Evolutionary conservation across 2,329 filamentous ascomycete species (phyloP), one percentile per base, ranked within the genome.

Genomic region (Penicillium sp.): DNA sequence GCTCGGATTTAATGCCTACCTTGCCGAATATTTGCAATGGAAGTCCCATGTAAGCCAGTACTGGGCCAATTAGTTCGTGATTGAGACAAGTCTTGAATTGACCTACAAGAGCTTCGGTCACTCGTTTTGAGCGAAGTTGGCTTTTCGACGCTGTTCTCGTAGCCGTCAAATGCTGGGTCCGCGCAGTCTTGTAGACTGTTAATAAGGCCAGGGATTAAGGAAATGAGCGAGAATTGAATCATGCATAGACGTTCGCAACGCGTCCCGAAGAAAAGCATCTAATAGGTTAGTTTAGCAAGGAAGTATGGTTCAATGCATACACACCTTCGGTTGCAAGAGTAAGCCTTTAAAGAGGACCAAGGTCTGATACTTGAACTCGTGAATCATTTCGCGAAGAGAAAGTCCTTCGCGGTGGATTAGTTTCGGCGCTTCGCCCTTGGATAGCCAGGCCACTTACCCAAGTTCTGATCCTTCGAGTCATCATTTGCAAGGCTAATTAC

Each of bases 241-340:
- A 96, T 94, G 75, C 92, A 98, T 51, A 98, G 71, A 48, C 85
- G 78, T 65, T 98, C 92, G 65, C 92, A 96, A 54, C 88, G 81
- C n/a, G 90, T 88, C 45, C 92, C 89, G 56, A 96, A 98, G 70
- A 98, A 96, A 37, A 98, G 80, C 84, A 96, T 96, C 89, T 95
- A 52, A 0, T 17, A 22, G 3, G 8, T 10, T 57, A 22, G 41
- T 30, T 11, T 18, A 15, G 6, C 13, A 30, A 6, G 35, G 16
- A 4, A 32, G 7, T 12, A 33, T 30, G 37, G 12, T 11, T 27
- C 25, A 15, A 14, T 30, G 9, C 34, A 11, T 6, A 16, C 40
- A 32, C 62, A 94, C 89, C 80, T 96, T 98, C 37, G 88, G 90
- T 63, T 98, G 90, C 46, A 98, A 72, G 46, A 98, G 70, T 61